Evolutionary conservation across 768 basidiomycete genomes (phyloP).

Genomic region (Mycena pura): DNA sequence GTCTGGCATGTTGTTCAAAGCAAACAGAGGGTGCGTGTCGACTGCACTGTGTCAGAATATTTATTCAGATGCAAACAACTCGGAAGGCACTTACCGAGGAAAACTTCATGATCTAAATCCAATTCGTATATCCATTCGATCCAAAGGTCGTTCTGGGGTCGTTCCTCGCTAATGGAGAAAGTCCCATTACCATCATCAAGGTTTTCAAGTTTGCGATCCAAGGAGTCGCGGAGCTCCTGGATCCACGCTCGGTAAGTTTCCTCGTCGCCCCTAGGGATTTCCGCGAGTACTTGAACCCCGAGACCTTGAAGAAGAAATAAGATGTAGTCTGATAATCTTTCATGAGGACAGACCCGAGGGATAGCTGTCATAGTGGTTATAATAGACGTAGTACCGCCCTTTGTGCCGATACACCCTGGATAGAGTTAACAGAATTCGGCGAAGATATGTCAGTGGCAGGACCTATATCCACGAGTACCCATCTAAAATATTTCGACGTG

Average conservation of each 20-base stretch:
- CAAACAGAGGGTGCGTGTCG: constrained; percentile 26
- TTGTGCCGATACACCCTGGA: constrained; percentile 29
- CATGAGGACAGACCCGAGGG: constrained; percentile 12
- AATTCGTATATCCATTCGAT: constrained; percentile 39
- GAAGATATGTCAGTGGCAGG: not conserved
- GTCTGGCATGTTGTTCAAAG: constrained; percentile 23
- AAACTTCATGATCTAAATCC: constrained; percentile 37
- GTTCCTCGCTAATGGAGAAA: not conserved
- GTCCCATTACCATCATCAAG: not conserved
- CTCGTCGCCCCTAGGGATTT: constrained; percentile 24
- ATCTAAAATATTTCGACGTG: not conserved
- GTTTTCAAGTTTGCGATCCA: constrained; percentile 17
- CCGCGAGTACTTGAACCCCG: constrained; percentile 27
- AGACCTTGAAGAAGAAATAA: not conserved
- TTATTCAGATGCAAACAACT: not conserved
- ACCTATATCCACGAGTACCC: constrained; percentile 29
- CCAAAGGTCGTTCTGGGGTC: constrained; percentile 25
- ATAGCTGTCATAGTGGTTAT: constrained; percentile 30
- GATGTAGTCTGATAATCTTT: not conserved
- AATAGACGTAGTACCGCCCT: constrained; percentile 28
- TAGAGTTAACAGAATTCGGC: not conserved
- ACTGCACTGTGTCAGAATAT: constrained; percentile 9
- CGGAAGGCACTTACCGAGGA: constrained; percentile 30
- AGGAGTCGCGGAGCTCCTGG: constrained; percentile 1
- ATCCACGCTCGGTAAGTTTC: constrained; percentile 23